Base-by-base conservation (phyloP, 345 rosid species). In the Eucalyptus pauciflora region DNA sequence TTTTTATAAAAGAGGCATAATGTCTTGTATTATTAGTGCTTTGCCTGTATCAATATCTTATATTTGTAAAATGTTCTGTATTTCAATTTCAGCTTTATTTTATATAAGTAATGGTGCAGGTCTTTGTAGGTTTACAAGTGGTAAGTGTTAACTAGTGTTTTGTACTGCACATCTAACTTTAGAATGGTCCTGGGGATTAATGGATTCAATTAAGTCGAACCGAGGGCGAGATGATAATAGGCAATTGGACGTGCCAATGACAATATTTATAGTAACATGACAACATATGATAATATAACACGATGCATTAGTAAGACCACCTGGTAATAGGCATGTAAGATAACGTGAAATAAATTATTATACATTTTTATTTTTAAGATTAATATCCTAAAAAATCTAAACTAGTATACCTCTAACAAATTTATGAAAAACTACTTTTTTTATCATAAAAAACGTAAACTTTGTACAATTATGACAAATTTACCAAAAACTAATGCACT, bases 381-480 rank as follows among this genome's bases (percentile, higher is more conserved):
- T 52, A 18, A 52, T 52, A 7, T 52, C 4, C 18, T 52, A 2
- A 52, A 52, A 52, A 52, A 52, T 7, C 1, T 52, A 52, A 52
- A 18, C 0, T 3, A 0, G 1, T 52, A 7, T 0, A 52, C 56
- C 1, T 17, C 4, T 17, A 4, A 0, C 56, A 7, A 52, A 18
- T 52, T 52, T 52, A 52, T 18, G 58, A 52, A 18, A 17, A 52
- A 52, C 0, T 52, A 7, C 10, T 1, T 52, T 52, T 51, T 52
- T 18, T 1, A 18, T 24, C 24, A 52, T 52, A 7, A 52, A 52
- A 52, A 52, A 1, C 24, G 1, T 33, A 52, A 18, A 52, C 1
- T 52, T 52, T 18, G 0, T 52, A 52, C 2, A 52, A 52, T 52
- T 52, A 52, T 52, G 10, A 18, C 4, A 52, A 52, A 52, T 52